Base-by-base conservation (phyloP, 805 yeast species). In the Metschnikowia orientalis region DNA sequence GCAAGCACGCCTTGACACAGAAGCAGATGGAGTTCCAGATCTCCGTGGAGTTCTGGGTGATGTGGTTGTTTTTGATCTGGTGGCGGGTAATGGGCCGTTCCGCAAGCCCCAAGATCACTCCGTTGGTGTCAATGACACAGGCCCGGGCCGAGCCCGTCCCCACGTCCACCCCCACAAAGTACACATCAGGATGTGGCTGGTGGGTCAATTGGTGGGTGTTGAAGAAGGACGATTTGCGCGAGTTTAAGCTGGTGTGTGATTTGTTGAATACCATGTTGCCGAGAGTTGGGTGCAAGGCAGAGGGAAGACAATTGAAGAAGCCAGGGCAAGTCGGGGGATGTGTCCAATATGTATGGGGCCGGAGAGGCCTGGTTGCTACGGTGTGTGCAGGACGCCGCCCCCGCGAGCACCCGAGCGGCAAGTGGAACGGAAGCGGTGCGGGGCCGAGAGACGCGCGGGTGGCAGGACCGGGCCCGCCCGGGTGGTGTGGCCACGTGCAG, bases 61-160 rank as follows among this genome's bases (percentile, higher is more conserved):
- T 83, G 57, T 70, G 74, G 52, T 73, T 76, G 18, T 85, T 75
- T 59, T 79, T 76, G 58, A 85, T 57, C 61, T 84, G 83, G 58
- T 81, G 79, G 62, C 95, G 62, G 36, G 81, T 73, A 42, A 84
- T 84, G 18, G 88, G 83, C 38, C 88, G 72, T 50, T 89, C 88
- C 12, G 89, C 76, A 31, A 88, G 61, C 0, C 87, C 81, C 30
- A 86, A 61, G 33, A 92, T 88, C 26, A 82, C 79, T 30, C 97
- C 97, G 25, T 72, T 66, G 48, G 78, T 74, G 56, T 89, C 92
- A 42, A 90, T 85, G 10, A 92, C 67, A 50, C 95, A 90, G 4
- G 97, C 97, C 44, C 98, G 71, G 5, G 96, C 97, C 2, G 95
- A 84, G 10, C 97, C 98, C 0, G 97, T 89, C n/a, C 98, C 98